phyloP scores from a whole-genome alignment of 306 rosid species.

The Prunus mume region DNA sequence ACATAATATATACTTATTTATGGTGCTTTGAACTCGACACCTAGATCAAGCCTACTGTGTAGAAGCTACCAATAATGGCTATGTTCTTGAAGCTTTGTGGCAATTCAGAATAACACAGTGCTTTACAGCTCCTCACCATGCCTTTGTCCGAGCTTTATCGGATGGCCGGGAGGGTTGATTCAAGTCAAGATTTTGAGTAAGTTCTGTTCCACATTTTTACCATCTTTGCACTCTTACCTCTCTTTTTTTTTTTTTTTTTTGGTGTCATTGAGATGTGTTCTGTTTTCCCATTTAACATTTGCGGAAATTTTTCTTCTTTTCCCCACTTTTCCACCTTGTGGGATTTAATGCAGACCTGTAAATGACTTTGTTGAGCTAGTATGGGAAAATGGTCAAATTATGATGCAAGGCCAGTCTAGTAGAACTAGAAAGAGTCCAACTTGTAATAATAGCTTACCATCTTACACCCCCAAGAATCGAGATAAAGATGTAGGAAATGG shows the following conservation, averaged over 20 bases:
- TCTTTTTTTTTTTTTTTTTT: background rate
- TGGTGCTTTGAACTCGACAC: slow-evolving; percentile 34
- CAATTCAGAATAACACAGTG: slow-evolving; percentile 30
- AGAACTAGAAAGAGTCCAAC: slow-evolving; percentile 60
- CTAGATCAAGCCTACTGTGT: slow-evolving; percentile 15
- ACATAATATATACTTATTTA: slow-evolving; percentile 1
- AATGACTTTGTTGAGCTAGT: slow-evolving; percentile 81
- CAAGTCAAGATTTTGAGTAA: slow-evolving; percentile 62
- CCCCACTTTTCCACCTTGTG: slow-evolving; percentile 14
- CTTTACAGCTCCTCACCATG: slow-evolving; percentile 47
- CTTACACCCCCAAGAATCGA: slow-evolving; percentile 50
- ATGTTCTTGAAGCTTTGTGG: slow-evolving; percentile 35
- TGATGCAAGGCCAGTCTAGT: slow-evolving; percentile 72
- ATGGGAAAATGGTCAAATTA: slow-evolving; percentile 89
- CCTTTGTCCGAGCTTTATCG: slow-evolving; percentile 85
- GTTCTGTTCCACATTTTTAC: slow-evolving; percentile 31
- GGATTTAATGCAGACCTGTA: slow-evolving; percentile 57
- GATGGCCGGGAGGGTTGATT: slow-evolving; percentile 53
- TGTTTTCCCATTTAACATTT: slow-evolving; percentile 12
- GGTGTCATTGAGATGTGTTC: slow-evolving; percentile 18
- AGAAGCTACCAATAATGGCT: slow-evolving; percentile 33
- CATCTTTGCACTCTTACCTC: slow-evolving; percentile 10
- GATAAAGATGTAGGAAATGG: slow-evolving; percentile 57
- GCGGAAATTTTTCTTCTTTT: background rate
- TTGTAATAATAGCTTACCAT: slow-evolving; percentile 49